Base-by-base conservation (phyloP, 2,329 filamentous ascomycete genomes). In the Talaromyces pinophilus region DNA sequence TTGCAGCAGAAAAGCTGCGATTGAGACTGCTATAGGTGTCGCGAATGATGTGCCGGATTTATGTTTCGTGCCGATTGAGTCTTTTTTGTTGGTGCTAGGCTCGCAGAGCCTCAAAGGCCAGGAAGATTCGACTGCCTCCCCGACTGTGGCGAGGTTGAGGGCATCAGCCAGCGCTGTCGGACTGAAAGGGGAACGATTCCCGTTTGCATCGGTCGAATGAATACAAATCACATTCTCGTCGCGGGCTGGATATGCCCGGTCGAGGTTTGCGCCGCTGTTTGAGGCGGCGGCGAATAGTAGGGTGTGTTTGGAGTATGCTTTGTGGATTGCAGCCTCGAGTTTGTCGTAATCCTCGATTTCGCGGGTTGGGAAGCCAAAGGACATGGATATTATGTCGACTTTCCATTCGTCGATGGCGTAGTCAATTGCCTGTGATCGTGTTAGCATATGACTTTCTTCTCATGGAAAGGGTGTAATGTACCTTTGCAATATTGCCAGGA, bases 11-110 rank as follows among this genome's bases (percentile, higher is more conserved):
- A 44, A 35, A 22, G 42, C 42, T 17, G 61, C 61, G 8, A 54
- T 33, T 15, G 44, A 50, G 46, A 48, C 46, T 40, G 61, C 61
- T 25, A 63, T 63, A 11, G 61, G 61, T 22, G 44, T 63, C 46
- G 61, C 42, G 33, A 63, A 63, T 5, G 61, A 63, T 11, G 61
- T 63, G 8, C 61, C 61, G 19, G 61, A 63, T 55, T 63, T 63
- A n/a, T 33, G 22, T 38, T 59, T 40, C 13, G 35, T 59, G 19
- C 30, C 33, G 7, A 4, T 13, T 17, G 40, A 15, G 13, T 33
- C 19, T 19, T 19, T 33, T 1, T 54, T 54, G 50, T 55, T 35
- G 7, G 11, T 59, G 25, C 5, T 17, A 2, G 44, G 44, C 5
- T 59, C 33, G 17, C 54, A 59, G 3, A 28, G 19, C 33, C 44